phyloP scores from a whole-genome alignment of 352 stramenopile species.

The Phytophthora crassamura region DNA sequence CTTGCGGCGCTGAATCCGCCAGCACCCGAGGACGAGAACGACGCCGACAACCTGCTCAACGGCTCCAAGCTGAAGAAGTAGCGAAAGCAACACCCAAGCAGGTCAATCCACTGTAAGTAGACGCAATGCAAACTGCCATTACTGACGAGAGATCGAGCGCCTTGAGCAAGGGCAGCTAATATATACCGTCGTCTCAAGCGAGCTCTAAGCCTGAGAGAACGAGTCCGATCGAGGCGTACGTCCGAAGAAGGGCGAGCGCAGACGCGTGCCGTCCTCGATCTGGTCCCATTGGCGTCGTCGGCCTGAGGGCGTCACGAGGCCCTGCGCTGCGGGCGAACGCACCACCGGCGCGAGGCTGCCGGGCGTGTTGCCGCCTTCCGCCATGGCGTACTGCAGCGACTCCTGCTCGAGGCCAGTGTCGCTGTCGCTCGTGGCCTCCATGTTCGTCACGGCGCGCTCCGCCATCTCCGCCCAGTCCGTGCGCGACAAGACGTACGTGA shows the following conservation, averaged over 20 bases:
- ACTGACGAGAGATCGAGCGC: slow-evolving; percentile 15
- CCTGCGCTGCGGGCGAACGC: slow-evolving; percentile 56
- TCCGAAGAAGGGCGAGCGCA: slow-evolving; percentile 41
- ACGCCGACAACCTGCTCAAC: slow-evolving; percentile 15
- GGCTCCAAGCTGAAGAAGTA: slow-evolving; percentile 41
- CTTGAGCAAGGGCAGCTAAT: slow-evolving; percentile 26
- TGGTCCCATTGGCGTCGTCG: slow-evolving; percentile 65
- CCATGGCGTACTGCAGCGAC: slow-evolving; percentile 50
- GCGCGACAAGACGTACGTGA: slow-evolving; percentile 41
- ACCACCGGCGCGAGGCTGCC: slow-evolving; percentile 49
- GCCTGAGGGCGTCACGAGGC: slow-evolving; percentile 59
- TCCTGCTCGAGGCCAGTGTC: slow-evolving; percentile 44
- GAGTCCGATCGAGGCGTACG: slow-evolving; percentile 29
- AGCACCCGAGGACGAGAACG: slow-evolving; percentile 24
- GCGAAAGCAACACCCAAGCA: background rate
- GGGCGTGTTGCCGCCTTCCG: slow-evolving; percentile 63
- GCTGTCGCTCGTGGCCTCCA: slow-evolving; percentile 49
- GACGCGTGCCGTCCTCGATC: slow-evolving; percentile 46
- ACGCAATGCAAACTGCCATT: slow-evolving; percentile 27
- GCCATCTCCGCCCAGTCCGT: slow-evolving; percentile 58
- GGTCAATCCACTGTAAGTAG: background rate
- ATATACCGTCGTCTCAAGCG: slow-evolving; percentile 35
- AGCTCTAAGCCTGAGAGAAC: slow-evolving; percentile 32
- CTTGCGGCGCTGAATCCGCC: slow-evolving; percentile 42
- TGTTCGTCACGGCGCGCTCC: slow-evolving; percentile 41